Conservation (phyloP, 2,329 filamentous ascomycete genomes). For the Monascus ruber region DNA sequence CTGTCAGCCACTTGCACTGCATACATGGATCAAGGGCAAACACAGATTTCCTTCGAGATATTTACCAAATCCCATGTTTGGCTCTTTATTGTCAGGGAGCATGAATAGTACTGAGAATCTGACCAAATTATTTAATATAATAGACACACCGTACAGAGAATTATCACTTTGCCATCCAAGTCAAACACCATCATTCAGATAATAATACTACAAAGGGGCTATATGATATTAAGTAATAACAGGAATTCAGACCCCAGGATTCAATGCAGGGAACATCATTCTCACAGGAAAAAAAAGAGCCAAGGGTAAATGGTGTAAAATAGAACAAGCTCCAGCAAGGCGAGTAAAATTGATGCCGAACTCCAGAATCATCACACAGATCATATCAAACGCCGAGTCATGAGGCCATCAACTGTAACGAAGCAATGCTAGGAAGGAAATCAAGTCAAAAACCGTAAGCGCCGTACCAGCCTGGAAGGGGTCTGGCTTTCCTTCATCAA, state of each 20-base stretch:
- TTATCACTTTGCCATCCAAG: too few relatives aligned
- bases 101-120: too few relatives aligned
- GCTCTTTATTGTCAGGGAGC: too few relatives aligned
- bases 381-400: constrained; percentile 1
- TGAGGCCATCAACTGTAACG: constrained; percentile 1
- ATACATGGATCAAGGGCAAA: too few relatives aligned
- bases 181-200: too few relatives aligned
- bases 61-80: too few relatives aligned
- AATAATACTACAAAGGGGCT: too few relatives aligned
- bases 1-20: too few relatives aligned
- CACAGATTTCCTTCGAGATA: too few relatives aligned
- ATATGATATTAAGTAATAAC: too few relatives aligned
- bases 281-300: constrained; percentile 2
- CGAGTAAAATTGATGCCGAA: constrained; percentile 1
- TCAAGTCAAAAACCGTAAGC: background rate
- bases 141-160: too few relatives aligned
- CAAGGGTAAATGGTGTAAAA: constrained; percentile 1
- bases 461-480: background rate
- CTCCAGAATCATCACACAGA: constrained; percentile 1
- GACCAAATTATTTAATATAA: too few relatives aligned
- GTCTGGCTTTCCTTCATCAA: background rate
- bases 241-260: background rate
- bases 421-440: background rate
- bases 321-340: background rate
- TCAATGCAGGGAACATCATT: background rate